A percentile compares a stretch with the other conserved stretches of the same genome.
Evolutionary conservation across 176 grass and related monocot species (phyloP).

Genomic region (Carex pumila): DNA sequence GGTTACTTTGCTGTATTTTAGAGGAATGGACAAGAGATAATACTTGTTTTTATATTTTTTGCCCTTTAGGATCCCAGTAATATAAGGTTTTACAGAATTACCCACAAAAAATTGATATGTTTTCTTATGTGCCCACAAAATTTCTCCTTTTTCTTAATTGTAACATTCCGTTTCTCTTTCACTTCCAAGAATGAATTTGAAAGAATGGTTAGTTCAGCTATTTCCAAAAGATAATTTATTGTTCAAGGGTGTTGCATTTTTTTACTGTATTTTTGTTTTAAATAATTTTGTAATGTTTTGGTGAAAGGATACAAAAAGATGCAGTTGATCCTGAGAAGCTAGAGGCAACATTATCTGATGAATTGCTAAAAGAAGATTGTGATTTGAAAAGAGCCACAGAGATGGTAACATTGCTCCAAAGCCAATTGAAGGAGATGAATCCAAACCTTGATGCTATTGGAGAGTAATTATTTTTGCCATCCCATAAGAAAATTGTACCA

Average conservation of each 20-base stretch:
- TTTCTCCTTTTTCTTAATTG: background rate
- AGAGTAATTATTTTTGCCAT: conserved; percentile 49
- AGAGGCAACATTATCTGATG: conserved; percentile 54
- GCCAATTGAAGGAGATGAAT: conserved; percentile 86
- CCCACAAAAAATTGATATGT: background rate
- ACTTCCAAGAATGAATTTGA: background rate
- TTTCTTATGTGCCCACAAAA: background rate
- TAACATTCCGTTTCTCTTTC: background rate
- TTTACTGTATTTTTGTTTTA: background rate
- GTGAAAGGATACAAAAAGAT: conserved; percentile 81
- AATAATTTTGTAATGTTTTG: conserved; percentile 14
- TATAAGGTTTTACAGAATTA: background rate
- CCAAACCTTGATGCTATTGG: conserved; percentile 96
- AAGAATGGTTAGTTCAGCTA: background rate
- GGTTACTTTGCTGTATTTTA: background rate
- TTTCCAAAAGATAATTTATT: background rate
- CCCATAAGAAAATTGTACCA: background rate
- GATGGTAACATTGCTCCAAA: conserved; percentile 77
- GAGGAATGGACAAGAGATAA: background rate
- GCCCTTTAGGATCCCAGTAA: background rate
- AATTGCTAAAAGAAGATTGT: conserved; percentile 45
- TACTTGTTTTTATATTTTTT: background rate
- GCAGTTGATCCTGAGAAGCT: conserved; percentile 83
- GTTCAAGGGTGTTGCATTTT: background rate
- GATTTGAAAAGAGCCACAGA: conserved; percentile 79